Percentiles rank a stretch among this genome's conserved stretches.
phyloP scores from a whole-genome alignment of 2,329 filamentous ascomycete species.

The Epicoccum nigrum region DNA sequence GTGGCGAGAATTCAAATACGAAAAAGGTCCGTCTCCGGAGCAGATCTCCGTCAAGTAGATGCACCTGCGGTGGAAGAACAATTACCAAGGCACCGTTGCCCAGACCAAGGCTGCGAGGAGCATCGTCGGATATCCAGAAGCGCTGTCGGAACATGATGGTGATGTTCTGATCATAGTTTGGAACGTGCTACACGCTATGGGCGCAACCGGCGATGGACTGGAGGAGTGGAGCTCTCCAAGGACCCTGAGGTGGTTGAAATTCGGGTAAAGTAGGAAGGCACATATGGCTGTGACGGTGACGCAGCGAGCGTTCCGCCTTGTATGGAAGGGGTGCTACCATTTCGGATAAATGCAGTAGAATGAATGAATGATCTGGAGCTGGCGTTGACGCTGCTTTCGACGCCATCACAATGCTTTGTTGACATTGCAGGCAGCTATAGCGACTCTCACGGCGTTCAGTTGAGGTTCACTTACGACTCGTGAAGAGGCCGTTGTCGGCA shows the following conservation, averaged over 20 bases:
- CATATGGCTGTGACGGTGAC: conserved; percentile 19
- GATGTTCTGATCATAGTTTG: conserved; percentile 17
- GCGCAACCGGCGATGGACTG: conserved; percentile 23
- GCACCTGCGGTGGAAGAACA: not conserved
- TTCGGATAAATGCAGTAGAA: conserved; percentile 27
- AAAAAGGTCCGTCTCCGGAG: conserved; percentile 9
- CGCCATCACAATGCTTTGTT: not conserved
- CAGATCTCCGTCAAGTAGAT: conserved; percentile 6
- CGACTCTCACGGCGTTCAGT: not conserved
- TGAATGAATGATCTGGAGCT: conserved; percentile 10
- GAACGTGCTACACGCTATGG: conserved; percentile 27
- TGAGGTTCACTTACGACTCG: conserved; percentile 7
- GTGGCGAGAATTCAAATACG: not conserved
- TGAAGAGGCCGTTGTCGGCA: conserved; percentile 9
- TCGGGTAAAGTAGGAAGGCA: conserved; percentile 34
- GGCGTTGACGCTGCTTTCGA: conserved; percentile 1
- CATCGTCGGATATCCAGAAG: conserved; percentile 12
- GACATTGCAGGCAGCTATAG: not conserved
- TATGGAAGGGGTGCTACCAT: conserved; percentile 20
- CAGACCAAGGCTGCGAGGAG: not conserved
- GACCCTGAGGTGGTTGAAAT: conserved; percentile 30
- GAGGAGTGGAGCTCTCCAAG: conserved; percentile 24
- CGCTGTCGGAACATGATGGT: conserved; percentile 25
- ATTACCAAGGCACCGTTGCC: not conserved
- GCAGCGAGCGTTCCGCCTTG: conserved; percentile 9